phyloP scores from a whole-genome alignment of 1,139 yeast species.

The Meyerozyma sp. region DNA sequence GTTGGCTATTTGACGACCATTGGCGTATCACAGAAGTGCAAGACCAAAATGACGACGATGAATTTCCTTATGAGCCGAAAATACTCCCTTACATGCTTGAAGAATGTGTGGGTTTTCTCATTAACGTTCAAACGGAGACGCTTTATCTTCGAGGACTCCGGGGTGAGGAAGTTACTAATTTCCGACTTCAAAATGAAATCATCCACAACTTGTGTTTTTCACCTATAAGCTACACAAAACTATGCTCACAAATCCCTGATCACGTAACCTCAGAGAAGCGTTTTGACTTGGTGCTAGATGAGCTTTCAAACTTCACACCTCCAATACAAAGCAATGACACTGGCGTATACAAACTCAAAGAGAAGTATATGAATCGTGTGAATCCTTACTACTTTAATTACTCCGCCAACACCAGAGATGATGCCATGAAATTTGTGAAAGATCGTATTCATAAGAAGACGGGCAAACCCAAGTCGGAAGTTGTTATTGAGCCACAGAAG shows the following conservation, averaged over 20 bases:
- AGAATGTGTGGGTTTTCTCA: conserved; percentile 69
- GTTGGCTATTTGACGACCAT: conserved; percentile 66
- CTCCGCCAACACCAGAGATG: conserved; percentile 74
- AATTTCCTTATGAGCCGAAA: conserved; percentile 37
- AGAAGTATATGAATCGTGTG: conserved; percentile 46
- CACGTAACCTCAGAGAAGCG: conserved; percentile 65
- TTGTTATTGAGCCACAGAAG: conserved; percentile 44
- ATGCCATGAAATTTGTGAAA: conserved; percentile 54
- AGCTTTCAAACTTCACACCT: conserved; percentile 55
- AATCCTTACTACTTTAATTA: conserved; percentile 85
- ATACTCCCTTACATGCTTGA: conserved; percentile 62
- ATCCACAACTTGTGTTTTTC: conserved; percentile 76
- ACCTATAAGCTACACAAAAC: conserved; percentile 65
- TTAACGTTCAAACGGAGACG: conserved; percentile 67
- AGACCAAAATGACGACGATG: conserved; percentile 1
- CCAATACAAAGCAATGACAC: conserved; percentile 62
- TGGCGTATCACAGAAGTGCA: conserved; percentile 21
- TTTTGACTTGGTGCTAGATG: conserved; percentile 63
- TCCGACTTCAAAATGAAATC: conserved; percentile 60
- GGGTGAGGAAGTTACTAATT: conserved; percentile 47
- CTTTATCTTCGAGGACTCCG: conserved; percentile 48
- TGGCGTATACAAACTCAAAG: conserved; percentile 67
- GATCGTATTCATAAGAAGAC: conserved; percentile 30
- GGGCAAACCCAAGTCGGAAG: conserved; percentile 32
- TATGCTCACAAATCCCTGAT: conserved; percentile 69